phyloP scores from a whole-genome alignment of 2,329 filamentous ascomycete species.

The Davidsoniella eucalypti region DNA sequence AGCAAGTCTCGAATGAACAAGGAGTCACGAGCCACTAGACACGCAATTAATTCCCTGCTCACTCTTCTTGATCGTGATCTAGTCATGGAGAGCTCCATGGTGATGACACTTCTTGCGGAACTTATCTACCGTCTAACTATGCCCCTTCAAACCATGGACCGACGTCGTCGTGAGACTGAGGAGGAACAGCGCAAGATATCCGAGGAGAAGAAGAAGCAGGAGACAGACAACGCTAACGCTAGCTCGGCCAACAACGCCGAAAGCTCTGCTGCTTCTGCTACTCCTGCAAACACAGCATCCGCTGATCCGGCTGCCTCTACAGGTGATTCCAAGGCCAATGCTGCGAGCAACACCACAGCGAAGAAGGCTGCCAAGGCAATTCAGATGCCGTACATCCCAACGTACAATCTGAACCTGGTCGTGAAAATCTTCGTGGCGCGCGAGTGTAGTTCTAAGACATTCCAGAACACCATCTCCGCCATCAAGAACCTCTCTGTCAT shows the following conservation, averaged over 20 bases:
- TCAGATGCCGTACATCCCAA: constrained; percentile 69
- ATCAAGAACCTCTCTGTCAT: constrained; percentile 96
- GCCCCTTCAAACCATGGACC: constrained; percentile 66
- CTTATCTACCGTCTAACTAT: constrained; percentile 77
- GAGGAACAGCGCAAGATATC: constrained; percentile 30
- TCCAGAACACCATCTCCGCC: constrained; percentile 93
- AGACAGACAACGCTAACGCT: constrained; percentile 14
- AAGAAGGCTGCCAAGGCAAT: constrained; percentile 41
- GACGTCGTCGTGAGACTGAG: constrained; percentile 60
- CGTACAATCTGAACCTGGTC: constrained; percentile 81
- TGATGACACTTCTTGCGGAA: constrained; percentile 85
- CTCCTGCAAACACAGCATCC: not conserved
- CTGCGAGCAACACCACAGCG: constrained; percentile 4
- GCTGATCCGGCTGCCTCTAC: constrained; percentile 15
- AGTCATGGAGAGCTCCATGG: constrained; percentile 90
- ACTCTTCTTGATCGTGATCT: constrained; percentile 80
- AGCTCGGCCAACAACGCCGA: constrained; percentile 11
- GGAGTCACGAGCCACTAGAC: constrained; percentile 70
- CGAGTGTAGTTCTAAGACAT: constrained; percentile 94
- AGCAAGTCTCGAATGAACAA: constrained; percentile 44
- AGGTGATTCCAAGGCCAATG: constrained; percentile 17
- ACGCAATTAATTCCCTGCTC: constrained; percentile 79
- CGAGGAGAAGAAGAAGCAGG: constrained; percentile 6
- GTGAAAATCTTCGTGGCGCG: constrained; percentile 91
- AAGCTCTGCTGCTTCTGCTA: not conserved